Base-by-base conservation (phyloP, 495 filamentous ascomycete species). In the Aspergillus diversus region DNA sequence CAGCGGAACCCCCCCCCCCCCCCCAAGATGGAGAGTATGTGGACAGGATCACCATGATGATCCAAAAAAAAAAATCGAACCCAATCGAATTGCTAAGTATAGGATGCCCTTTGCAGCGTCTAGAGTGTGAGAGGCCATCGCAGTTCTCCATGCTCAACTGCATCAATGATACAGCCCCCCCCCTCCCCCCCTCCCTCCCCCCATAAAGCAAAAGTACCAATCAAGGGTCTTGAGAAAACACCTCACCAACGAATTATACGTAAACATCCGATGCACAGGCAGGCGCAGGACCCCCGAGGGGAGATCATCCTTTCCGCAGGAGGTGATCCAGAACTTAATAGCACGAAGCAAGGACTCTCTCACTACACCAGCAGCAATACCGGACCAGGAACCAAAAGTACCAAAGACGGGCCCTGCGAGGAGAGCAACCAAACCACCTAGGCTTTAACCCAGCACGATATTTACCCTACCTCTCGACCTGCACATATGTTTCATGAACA, bases 291-390 rank as follows among this genome's bases (percentile, higher is more conserved):
- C 55, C 50, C 59, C 64, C 62, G 57, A 62, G 57, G 56, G 65
- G 39, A 63, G 62, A 70, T 66, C 59, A 52, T 50, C 33, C 51
- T 63, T 39, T 63, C 60, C 21, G 54, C 65, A 64, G 60, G 57
- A 61, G 61, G 46, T 49, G 61, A 55, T 57, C 55, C 61, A 66
- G 67, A 60, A 55, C 27, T 48, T 64, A 73, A 70, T 75, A 76
- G 70, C 71, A 71, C 62, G 65, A 80, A 77, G 75, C 75, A 80
- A 80, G 77, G 77, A 76, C 64, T 59, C 37, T 51, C 53, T 34
- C 42, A 5, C 13, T 27, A 43, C 35, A 17, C 7, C 27, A 55
- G 21, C 32, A 33, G 27, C 13, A 47, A 33, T 59, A 27, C 31
- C 33, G 13, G 5, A 17, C 15, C 42, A 39, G 35, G 31, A 50